Evolutionary conservation across 1,139 yeast species (phyloP).

Genomic region (Saccharomyces pastorianus): DNA sequence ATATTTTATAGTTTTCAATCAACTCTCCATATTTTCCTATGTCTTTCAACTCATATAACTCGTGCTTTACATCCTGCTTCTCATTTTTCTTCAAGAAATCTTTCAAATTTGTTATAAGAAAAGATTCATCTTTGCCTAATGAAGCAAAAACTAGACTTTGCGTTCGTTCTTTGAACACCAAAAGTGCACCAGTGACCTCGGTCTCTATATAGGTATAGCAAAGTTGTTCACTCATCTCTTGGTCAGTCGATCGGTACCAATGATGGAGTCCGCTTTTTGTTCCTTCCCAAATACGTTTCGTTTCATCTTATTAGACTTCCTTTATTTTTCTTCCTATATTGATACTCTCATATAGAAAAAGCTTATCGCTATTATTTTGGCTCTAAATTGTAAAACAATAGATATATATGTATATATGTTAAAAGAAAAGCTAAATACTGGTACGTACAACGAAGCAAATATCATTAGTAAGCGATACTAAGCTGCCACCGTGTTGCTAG

Average conservation of each 20-base stretch:
- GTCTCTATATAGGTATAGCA: constrained; percentile 11
- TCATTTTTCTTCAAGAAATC: constrained; percentile 12
- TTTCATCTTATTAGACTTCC: background rate
- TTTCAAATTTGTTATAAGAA: constrained; percentile 8
- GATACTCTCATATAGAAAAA: too few relatives aligned
- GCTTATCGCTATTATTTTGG: too few relatives aligned
- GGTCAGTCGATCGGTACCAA: background rate
- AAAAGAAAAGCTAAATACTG: background rate
- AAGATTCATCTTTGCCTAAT: constrained; percentile 13
- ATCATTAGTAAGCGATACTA: background rate
- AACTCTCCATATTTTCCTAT: background rate
- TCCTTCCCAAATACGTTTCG: too few relatives aligned
- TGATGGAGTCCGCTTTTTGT: too few relatives aligned
- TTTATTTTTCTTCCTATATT: too few relatives aligned
- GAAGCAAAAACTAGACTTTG: constrained; percentile 16
- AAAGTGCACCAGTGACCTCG: constrained; percentile 9
- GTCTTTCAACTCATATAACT: background rate
- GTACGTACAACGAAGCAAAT: background rate
- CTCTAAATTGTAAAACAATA: background rate
- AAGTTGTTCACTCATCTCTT: constrained; percentile 7
- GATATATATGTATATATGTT: too few relatives aligned
- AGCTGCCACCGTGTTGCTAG: background rate
- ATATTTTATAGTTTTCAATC: constrained; percentile 2
- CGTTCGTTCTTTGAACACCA: constrained; percentile 10
- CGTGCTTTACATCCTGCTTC: constrained; percentile 8